Percentiles rank a stretch among this genome's conserved stretches.
These are phyloP conservation scores for Lactifluus echinatus DNA, from an alignment of 768 basidiomycete species.

Conservation along the genomic window DNA sequence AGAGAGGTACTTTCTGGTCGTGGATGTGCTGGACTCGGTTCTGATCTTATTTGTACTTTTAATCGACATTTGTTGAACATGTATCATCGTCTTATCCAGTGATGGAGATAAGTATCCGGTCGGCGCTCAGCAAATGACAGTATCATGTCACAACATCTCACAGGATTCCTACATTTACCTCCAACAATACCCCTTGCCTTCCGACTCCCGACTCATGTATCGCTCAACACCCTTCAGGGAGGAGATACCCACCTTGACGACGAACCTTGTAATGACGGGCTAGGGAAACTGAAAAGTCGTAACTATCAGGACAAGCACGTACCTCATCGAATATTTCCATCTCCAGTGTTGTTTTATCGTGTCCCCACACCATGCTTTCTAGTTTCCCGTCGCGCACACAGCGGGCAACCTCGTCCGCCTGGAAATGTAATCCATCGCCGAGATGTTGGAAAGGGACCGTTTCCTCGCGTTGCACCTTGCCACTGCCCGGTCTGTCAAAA, in stretches of 20 bases:
- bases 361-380: constrained; percentile 68
- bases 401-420: constrained; percentile 83
- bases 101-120: background rate
- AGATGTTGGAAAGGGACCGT: constrained; percentile 34
- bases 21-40: constrained; percentile 3
- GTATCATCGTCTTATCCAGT: background rate
- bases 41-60: constrained; percentile 14
- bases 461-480: constrained; percentile 44
- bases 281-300: background rate
- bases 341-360: constrained; percentile 69
- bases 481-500: constrained; percentile 39
- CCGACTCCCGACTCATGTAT: constrained; percentile 3
- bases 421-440: constrained; percentile 61
- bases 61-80: constrained; percentile 11
- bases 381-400: constrained; percentile 64
- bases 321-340: constrained; percentile 88
- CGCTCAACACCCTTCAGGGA: constrained; percentile 60
- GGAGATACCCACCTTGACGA: constrained; percentile 54
- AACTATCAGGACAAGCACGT: constrained; percentile 11
- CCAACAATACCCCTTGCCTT: background rate
- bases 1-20: constrained; percentile 13
- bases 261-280: constrained; percentile 39
- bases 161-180: background rate
- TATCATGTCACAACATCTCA: background rate
- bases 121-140: background rate